Conservation (phyloP, 495 filamentous ascomycete genomes). For the Daldinia childiae region DNA sequence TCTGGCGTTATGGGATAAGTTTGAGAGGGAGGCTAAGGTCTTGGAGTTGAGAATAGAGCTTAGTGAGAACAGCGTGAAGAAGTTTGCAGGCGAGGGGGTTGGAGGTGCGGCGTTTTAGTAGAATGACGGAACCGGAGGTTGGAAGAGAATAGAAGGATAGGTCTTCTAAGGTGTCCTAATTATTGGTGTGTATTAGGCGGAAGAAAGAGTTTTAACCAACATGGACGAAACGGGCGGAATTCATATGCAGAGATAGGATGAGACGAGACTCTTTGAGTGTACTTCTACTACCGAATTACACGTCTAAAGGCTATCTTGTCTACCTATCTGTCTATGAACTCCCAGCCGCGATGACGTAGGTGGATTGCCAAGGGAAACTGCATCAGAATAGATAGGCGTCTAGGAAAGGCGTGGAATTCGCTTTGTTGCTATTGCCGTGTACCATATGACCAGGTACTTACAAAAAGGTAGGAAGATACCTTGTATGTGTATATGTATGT, state of each 20-base stretch:
- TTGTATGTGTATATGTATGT: background rate
- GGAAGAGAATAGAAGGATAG: background rate
- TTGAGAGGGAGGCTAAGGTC: slow-evolving; percentile 56
- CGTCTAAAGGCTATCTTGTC: background rate
- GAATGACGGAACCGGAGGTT: background rate
- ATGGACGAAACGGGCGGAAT: background rate
- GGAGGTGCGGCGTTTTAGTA: slow-evolving; percentile 56
- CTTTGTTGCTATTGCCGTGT: background rate
- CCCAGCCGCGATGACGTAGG: background rate
- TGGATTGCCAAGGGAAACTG: background rate
- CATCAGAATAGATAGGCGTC: background rate
- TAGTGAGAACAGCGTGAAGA: slow-evolving; percentile 55
- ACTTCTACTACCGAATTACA: background rate
- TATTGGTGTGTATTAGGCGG: background rate
- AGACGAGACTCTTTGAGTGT: background rate
- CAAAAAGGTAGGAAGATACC: slow-evolving; percentile 6
- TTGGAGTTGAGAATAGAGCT: slow-evolving; percentile 57
- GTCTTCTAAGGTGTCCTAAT: background rate
- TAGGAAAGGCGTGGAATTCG: background rate
- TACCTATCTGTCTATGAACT: background rate
- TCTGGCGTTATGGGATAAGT: slow-evolving; percentile 52
- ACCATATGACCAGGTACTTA: background rate
- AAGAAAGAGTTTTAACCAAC: background rate
- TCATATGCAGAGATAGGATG: background rate
- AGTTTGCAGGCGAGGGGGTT: slow-evolving; percentile 54